Base-by-base conservation (phyloP, 352 stramenopile species). In the Phytopythium cucurbitacearum region DNA sequence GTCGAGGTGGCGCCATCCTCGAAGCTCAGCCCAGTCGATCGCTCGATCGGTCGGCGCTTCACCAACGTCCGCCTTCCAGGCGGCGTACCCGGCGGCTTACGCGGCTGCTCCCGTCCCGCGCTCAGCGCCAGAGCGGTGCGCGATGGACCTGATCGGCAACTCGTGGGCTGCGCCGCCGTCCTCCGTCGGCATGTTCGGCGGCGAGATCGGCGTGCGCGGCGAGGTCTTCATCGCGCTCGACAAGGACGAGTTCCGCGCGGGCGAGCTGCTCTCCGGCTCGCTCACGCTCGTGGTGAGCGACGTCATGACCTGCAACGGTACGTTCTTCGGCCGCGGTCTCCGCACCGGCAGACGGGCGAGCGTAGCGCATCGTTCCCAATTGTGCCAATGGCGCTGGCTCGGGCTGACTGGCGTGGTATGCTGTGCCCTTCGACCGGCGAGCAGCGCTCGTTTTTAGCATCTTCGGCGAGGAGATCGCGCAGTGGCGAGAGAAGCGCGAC, bases 191-290 rank as follows among this genome's bases (percentile, higher is more conserved):
- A 33, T 52, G 34, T 85, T 87, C 49, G 69, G 65, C 28, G 76
- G 71, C 40, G 72, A 85, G 53, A 82, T 88, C 39, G 74, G 74
- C 47, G 73, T 88, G 12, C 83, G 83, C 57, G 77, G 77, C 51
- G 67, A 86, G 46, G 61, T 88, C 40, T 67, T 74, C 63, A 67
- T 88, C 46, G 67, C 62, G 5, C 57, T 85, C n/a, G 77, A 88
- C 53, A 76, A 75, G 45, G 57, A 65, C 53, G 77, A 83, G 53
- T 88, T 86, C 54, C 60, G 67, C 45, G 74, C 72, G 4, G 77
- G 77, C 9, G 77, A 86, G 42, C 60, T 76, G 48, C 57, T 88
- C 59, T 76, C 72, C 0, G 77, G 77, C 1, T 57, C 64, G 34
- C 67, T 88, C 43, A 80, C 71, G 10, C 72, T 86, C 37, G 73